A percentile compares a stretch with the other conserved stretches of the same genome.
Evolutionary conservation across 1,284 basidiomycete genomes (phyloP).

Genomic region (Cystobasidium pallidum): DNA sequence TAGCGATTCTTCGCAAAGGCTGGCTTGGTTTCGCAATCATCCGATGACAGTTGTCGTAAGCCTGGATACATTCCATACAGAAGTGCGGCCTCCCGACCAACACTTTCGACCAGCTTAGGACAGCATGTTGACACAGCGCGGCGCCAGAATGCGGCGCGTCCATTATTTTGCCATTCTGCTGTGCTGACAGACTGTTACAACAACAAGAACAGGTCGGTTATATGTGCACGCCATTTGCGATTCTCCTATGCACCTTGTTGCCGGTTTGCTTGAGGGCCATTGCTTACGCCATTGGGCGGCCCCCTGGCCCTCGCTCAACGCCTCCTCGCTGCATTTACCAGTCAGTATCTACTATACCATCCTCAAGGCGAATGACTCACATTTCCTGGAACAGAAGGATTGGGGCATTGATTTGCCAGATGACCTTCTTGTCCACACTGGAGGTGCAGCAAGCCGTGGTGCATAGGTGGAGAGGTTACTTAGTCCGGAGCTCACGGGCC

Average conservation of each 20-base stretch:
- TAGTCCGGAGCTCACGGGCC: no score
- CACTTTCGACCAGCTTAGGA: no score
- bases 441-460: background rate
- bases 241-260: background rate
- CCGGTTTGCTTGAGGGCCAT: background rate
- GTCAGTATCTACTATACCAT: background rate
- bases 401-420: conserved; percentile 90
- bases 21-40: no score
- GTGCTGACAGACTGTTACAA: no score
- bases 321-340: conserved; percentile 32
- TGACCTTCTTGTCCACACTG: conserved; percentile 82
- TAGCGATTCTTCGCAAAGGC: no score
- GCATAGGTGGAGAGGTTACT: no score
- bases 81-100: no score
- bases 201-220: background rate
- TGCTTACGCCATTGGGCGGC: conserved; percentile 18
- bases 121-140: no score
- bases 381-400: conserved; percentile 79
- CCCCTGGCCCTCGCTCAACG: conserved; percentile 45
- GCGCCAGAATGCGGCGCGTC: no score
- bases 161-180: no score
- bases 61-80: no score
- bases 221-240: background rate
- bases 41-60: no score
- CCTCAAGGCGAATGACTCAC: conserved; percentile 59